phyloP scores from a whole-genome alignment of 2,329 filamentous ascomycete genomes.

The Alternaria arbusti region DNA sequence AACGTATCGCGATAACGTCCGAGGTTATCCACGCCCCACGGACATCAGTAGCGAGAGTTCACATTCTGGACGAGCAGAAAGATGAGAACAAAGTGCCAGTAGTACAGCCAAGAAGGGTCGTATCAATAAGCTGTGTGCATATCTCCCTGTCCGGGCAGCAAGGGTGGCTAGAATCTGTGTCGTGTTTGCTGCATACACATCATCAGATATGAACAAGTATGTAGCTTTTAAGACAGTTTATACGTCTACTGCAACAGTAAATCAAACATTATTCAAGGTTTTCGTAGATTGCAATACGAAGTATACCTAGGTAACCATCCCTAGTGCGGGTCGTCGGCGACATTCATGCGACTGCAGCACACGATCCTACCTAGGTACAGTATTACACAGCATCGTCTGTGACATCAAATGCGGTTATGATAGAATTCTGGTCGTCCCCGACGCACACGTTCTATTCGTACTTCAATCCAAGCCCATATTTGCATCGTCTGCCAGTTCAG shows the following conservation, averaged over 20 bases:
- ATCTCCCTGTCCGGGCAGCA: not conserved
- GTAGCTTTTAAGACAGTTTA: not conserved
- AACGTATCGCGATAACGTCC: not conserved
- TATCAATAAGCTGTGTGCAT: not conserved
- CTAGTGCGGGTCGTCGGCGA: too few species aligned
- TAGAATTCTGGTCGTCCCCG: not conserved
- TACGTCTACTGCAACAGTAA: too few species aligned
- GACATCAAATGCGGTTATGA: not conserved
- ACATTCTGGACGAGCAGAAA: not conserved
- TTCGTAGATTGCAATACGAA: not conserved
- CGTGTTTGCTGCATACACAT: not conserved
- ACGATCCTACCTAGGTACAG: not conserved
- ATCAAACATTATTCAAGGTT: too few species aligned
- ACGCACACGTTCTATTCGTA: not conserved
- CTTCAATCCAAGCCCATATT: not conserved
- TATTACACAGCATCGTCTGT: not conserved
- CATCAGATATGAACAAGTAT: not conserved
- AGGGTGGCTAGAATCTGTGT: not conserved
- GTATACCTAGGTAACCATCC: too few species aligned
- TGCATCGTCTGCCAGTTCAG: not conserved
- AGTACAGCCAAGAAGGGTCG: not conserved
- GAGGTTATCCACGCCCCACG: not conserved
- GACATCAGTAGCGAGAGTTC: not conserved
- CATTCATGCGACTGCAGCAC: too few species aligned
- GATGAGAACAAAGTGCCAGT: not conserved